These are phyloP conservation scores for Triticum monococcum DNA, from an alignment of 176 grass and related monocot genomes.

Conservation along the genomic window DNA sequence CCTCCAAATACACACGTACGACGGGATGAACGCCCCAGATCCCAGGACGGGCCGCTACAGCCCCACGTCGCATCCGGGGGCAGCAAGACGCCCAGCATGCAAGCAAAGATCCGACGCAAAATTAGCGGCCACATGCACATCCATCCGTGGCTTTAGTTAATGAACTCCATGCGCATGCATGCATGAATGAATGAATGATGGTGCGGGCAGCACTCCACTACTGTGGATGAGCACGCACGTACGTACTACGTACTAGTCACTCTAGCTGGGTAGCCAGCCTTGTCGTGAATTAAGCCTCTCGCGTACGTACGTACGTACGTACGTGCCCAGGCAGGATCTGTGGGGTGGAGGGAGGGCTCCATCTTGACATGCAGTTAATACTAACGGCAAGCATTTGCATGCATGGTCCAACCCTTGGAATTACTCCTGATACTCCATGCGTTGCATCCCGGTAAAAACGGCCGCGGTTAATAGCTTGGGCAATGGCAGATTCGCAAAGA, in stretches of 20 bases:
- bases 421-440: neutral
- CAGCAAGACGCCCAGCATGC: neutral
- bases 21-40: neutral
- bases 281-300: neutral
- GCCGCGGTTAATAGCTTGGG: neutral
- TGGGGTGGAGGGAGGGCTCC: neutral
- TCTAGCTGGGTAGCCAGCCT: neutral
- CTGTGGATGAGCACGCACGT: no score
- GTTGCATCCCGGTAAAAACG: neutral
- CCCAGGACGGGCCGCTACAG: neutral
- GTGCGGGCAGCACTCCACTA: no score
- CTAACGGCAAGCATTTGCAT: neutral
- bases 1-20: neutral
- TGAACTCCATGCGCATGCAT: neutral
- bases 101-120: no score
- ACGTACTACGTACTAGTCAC: neutral
- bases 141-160: neutral
- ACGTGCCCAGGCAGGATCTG: no score
- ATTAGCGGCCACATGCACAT: no score
- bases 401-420: neutral
- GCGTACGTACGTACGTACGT: no score
- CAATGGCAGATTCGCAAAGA: neutral
- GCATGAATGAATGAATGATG: no score
- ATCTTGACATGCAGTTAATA: neutral
- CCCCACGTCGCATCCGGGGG: neutral